Conservation (phyloP, 202 grass and related monocot genomes). For the Carex sylvatica region DNA sequence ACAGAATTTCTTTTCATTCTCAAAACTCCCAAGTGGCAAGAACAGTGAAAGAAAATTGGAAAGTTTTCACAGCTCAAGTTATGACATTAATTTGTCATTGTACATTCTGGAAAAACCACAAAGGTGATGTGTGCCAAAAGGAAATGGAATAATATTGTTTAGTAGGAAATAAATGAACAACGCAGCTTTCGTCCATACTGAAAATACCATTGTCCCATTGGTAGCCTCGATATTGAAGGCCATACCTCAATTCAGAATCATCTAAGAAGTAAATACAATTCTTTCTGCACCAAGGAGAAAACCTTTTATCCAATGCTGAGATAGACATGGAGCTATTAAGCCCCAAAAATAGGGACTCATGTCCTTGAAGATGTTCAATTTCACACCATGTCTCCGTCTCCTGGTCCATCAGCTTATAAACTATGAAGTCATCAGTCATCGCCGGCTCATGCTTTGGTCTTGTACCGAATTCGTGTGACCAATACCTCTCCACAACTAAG, state of each 20-base stretch:
- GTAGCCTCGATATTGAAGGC: not conserved
- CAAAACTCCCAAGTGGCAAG: too few species aligned
- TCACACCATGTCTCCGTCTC: not conserved
- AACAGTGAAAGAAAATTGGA: too few species aligned
- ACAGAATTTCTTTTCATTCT: too few species aligned
- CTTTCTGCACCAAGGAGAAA: not conserved
- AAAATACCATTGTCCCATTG: not conserved
- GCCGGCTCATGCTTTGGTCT: not conserved
- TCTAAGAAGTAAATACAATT: constrained; percentile 1
- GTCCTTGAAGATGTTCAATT: not conserved
- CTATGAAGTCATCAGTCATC: not conserved
- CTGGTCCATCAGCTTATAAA: not conserved
- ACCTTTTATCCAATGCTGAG: not conserved
- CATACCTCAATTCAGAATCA: not conserved
- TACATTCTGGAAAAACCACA: not conserved
- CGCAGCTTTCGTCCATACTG: not conserved
- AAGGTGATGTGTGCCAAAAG: not conserved
- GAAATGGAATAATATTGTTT: not conserved
- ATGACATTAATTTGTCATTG: too few species aligned
- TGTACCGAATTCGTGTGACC: not conserved
- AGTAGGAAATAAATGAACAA: not conserved
- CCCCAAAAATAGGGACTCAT: constrained; percentile 1
- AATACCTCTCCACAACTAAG: not conserved
- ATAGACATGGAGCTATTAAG: not conserved
- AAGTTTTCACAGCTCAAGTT: too few species aligned